A percentile compares a stretch with the other conserved stretches of the same genome.
These are phyloP conservation scores for Luzula sylvatica DNA, from an alignment of 176 grass and related monocot genomes.

Conservation along the genomic window DNA sequence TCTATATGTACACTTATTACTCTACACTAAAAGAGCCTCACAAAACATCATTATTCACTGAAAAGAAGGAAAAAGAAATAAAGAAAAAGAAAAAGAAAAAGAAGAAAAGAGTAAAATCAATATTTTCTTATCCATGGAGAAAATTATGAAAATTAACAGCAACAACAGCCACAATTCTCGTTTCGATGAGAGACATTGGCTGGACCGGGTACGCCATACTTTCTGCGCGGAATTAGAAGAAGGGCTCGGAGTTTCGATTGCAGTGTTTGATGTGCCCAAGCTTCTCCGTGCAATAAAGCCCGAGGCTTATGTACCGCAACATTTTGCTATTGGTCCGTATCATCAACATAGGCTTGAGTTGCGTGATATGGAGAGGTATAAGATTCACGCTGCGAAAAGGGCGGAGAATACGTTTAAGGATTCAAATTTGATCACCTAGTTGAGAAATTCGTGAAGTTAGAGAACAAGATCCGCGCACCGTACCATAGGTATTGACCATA, in stretches of 20 bases:
- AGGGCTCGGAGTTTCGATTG: conserved; percentile 36
- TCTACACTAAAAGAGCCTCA: too few species aligned
- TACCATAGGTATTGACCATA: conserved; percentile 33
- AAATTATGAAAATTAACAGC: too few species aligned
- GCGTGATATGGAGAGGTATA: conserved; percentile 72
- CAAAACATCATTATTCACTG: too few species aligned
- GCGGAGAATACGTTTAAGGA: conserved; percentile 32
- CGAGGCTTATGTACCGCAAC: conserved; percentile 52
- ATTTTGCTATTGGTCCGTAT: conserved; percentile 55
- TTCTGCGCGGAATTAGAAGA: conserved; percentile 39
- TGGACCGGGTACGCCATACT: conserved; percentile 36
- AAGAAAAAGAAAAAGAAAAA: too few species aligned
- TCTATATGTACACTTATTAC: too few species aligned
- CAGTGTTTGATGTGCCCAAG: conserved; percentile 60
- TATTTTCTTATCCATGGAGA: too few species aligned
- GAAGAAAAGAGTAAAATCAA: too few species aligned
- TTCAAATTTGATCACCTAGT: conserved; percentile 36
- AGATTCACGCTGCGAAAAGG: conserved; percentile 45
- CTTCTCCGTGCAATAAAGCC: conserved; percentile 36
- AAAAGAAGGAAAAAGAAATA: too few species aligned
- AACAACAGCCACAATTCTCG: background rate
- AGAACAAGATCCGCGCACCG: conserved; percentile 43
- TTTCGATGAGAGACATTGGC: conserved; percentile 65
- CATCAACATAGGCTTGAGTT: conserved; percentile 58
- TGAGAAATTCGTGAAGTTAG: conserved; percentile 26